These are phyloP conservation scores for Xylaria sp. DNA, from an alignment of 2,329 filamentous ascomycete genomes.

Conservation along the genomic window DNA sequence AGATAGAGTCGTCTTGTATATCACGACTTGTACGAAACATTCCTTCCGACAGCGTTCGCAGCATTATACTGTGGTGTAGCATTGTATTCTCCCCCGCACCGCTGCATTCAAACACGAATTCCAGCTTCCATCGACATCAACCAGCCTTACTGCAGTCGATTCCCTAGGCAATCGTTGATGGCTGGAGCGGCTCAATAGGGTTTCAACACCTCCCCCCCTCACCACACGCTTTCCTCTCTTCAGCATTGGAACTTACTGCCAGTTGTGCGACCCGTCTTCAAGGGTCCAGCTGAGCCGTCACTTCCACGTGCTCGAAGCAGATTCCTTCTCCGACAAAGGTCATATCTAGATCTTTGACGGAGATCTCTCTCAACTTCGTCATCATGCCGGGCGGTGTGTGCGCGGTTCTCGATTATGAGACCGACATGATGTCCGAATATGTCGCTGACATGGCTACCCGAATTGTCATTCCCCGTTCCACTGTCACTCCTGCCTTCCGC, in stretches of 20 bases:
- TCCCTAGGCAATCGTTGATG: constrained; percentile 47
- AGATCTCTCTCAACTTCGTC: constrained; percentile 47
- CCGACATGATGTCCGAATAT: constrained; percentile 95
- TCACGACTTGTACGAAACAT: constrained; percentile 27
- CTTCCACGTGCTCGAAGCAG: constrained; percentile 56
- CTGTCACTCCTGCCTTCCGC: constrained; percentile 77
- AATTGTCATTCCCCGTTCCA: constrained; percentile 63
- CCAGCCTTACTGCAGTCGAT: background rate
- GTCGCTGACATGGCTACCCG: constrained; percentile 86
- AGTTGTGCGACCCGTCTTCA: constrained; percentile 42
- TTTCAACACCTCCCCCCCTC: constrained; percentile 43
- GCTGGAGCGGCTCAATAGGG: constrained; percentile 53
- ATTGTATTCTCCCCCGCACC: background rate
- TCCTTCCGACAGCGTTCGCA: constrained; percentile 14
- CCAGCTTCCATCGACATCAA: background rate
- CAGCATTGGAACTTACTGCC: constrained; percentile 52
- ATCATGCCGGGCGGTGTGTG: constrained; percentile 85
- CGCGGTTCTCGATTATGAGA: constrained; percentile 94
- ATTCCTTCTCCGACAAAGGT: constrained; percentile 51
- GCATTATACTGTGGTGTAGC: constrained; percentile 22
- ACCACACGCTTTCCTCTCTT: constrained; percentile 49
- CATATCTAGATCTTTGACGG: constrained; percentile 46
- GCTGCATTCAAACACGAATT: background rate
- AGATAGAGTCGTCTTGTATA: constrained; percentile 23
- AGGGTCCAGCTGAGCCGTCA: constrained; percentile 45